phyloP scores from a whole-genome alignment of 2,329 filamentous ascomycete species.

The Sporothrix humicola region DNA sequence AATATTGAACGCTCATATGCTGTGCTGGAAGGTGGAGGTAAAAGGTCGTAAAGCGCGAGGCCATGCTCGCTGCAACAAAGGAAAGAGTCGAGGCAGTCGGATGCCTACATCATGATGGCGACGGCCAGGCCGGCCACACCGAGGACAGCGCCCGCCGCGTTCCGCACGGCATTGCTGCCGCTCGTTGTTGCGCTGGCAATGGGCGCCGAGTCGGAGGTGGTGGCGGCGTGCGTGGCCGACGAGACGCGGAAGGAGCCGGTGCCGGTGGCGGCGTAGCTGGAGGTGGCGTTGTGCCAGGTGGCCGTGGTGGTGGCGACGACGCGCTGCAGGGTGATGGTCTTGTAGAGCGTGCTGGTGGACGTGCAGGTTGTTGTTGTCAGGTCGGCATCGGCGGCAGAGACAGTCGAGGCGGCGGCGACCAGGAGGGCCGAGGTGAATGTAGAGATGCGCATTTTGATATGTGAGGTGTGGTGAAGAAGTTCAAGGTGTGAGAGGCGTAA shows the following conservation, averaged over 20 bases:
- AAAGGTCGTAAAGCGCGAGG: not conserved
- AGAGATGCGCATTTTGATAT: conserved; percentile 50
- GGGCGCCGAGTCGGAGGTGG: conserved; percentile 44
- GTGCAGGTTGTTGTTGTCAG: conserved; percentile 58
- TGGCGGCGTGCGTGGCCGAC: conserved; percentile 42
- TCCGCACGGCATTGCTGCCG: conserved; percentile 57
- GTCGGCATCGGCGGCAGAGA: conserved; percentile 41
- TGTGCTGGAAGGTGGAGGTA: not conserved
- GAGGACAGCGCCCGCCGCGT: conserved; percentile 57
- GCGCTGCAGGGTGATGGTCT: conserved; percentile 51
- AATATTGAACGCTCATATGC: conserved; percentile 3
- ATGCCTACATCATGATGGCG: conserved; percentile 57
- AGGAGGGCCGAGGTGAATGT: conserved; percentile 54
- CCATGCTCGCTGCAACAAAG: too few species aligned
- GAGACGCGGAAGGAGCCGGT: conserved; percentile 43
- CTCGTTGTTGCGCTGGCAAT: conserved; percentile 49
- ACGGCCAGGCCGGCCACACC: conserved; percentile 48
- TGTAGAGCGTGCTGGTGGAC: conserved; percentile 57
- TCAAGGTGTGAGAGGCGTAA: not conserved
- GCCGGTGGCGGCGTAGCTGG: conserved; percentile 39
- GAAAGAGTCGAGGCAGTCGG: too few species aligned
- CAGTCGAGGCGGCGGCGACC: conserved; percentile 55
- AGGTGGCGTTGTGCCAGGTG: conserved; percentile 47
- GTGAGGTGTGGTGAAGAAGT: too few species aligned
- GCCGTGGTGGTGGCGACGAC: conserved; percentile 46